These are phyloP conservation scores for Nyssa sinensis DNA, from an alignment of 148 eudicot genomes.

Conservation along the genomic window DNA sequence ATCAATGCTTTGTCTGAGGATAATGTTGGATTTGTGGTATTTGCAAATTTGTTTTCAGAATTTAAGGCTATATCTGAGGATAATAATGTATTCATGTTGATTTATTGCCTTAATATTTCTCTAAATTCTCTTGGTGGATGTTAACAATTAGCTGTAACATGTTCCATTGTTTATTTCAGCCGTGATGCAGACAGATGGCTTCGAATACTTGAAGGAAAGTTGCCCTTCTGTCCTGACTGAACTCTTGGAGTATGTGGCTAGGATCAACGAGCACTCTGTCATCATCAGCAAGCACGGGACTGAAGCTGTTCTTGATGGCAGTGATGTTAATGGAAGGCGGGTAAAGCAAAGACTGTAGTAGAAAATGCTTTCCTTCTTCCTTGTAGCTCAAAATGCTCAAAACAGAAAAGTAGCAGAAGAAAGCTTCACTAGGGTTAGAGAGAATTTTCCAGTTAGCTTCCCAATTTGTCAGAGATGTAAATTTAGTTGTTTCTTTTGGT, in stretches of 20 bases:
- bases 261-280: slow-evolving; percentile 60
- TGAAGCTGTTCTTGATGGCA: slow-evolving; percentile 57
- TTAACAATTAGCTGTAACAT: neutral
- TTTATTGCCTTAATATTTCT: too few relatives aligned
- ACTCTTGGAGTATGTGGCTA: slow-evolving; percentile 70
- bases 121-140: too few relatives aligned
- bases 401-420: neutral
- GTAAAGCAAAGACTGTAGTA: slow-evolving; percentile 64
- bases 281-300: slow-evolving; percentile 35
- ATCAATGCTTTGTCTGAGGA: too few relatives aligned
- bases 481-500: neutral
- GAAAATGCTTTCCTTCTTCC: neutral
- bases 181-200: slow-evolving; percentile 98
- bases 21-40: too few relatives aligned
- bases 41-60: too few relatives aligned
- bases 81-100: too few relatives aligned
- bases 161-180: slow-evolving; percentile 40
- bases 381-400: too few relatives aligned
- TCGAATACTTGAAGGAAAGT: slow-evolving; percentile 80
- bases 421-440: neutral
- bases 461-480: slow-evolving; percentile 11
- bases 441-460: neutral
- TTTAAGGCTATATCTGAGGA: neutral
- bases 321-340: slow-evolving; percentile 73
- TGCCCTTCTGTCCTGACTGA: slow-evolving; percentile 77